phyloP scores from a whole-genome alignment of 208 protist genomes.

The Trypanosoma melophagium region DNA sequence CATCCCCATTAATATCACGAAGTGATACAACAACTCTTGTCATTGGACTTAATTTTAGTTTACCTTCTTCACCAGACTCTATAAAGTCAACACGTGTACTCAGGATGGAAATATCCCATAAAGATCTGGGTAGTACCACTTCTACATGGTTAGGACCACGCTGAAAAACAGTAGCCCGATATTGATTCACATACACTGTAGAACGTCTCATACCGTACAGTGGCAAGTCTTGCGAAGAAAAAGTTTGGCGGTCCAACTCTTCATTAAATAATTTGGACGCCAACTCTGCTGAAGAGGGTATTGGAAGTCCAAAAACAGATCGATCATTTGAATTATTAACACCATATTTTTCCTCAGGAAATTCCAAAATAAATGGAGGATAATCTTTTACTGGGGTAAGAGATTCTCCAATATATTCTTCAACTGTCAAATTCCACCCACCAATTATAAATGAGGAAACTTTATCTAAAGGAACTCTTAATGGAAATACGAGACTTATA shows the following conservation, averaged over 20 bases:
- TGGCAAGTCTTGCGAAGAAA: constrained; percentile 17
- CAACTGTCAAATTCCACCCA: constrained; percentile 40
- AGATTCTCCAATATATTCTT: neutral
- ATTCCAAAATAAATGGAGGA: constrained; percentile 22
- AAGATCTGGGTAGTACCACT: constrained; percentile 29
- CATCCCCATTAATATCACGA: constrained; percentile 26
- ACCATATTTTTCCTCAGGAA: constrained; percentile 1
- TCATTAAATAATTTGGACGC: constrained; percentile 31
- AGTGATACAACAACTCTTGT: constrained; percentile 33
- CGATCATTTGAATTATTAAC: neutral
- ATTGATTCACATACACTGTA: constrained; percentile 37
- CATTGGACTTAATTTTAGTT: constrained; percentile 38
- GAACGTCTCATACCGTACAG: constrained; percentile 37
- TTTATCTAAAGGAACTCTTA: constrained; percentile 35
- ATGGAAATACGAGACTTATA: constrained; percentile 36
- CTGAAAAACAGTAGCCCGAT: constrained; percentile 21
- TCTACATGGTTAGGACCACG: constrained; percentile 40
- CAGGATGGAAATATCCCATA: constrained; percentile 27
- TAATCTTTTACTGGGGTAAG: neutral
- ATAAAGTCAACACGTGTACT: constrained; percentile 28
- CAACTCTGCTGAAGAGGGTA: constrained; percentile 1
- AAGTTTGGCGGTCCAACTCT: constrained; percentile 14
- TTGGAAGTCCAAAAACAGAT: neutral
- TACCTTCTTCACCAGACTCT: constrained; percentile 12
- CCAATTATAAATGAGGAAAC: constrained; percentile 36